Base-by-base conservation (phyloP, 192 early-diverging fungal genomes). In the Rhizoclosmatium globosum region DNA sequence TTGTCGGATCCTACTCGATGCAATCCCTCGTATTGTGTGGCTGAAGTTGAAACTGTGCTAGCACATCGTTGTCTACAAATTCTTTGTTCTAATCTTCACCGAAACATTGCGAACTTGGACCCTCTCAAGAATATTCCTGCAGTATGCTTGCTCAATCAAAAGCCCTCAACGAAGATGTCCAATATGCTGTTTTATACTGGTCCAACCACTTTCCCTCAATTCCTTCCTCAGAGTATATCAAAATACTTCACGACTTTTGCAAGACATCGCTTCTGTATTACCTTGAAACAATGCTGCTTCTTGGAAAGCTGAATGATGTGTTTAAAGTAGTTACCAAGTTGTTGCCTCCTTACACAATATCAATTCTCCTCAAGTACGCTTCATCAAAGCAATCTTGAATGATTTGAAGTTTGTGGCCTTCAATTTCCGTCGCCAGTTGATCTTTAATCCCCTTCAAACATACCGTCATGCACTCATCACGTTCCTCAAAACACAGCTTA, bases 141-240 rank as follows among this genome's bases (percentile, higher is more conserved):
- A 69, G 13, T 19, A 31, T 9, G 38, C 7, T 15, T 45, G 46
- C 11, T 6, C 15, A 6, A 19, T 45, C 45, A 19, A 38, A 31
- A 31, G 50, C 50, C 21, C 15, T 71, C 6, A 4, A 7, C 7
- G 41, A 71, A 47, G 50, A 3, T 21, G 3, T 71, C 6, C 47
- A n/a, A 57, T 71, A 71, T 71, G 50, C 70, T 21, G 38, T 38
- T 38, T 11, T 17, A 6, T 71, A 56, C 39, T 71, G 70, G 70
- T 38, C 46, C 47, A n/a, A 71, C 48, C 70, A 71, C 47, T 48
- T 71, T 69, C 13, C 46, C 15, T 48, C 19, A 9, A 46, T 31
- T 4, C 13, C 3, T 1, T 21, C 9, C 21, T 0, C 7, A 56
- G n/a, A 15, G n/a, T 48, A n/a, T 15, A 57, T 56, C 11, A 45